Evolutionary conservation across 768 basidiomycete genomes (phyloP), one percentile per base, ranked within the genome.

Genomic region (Phaeolepiota aurea): DNA sequence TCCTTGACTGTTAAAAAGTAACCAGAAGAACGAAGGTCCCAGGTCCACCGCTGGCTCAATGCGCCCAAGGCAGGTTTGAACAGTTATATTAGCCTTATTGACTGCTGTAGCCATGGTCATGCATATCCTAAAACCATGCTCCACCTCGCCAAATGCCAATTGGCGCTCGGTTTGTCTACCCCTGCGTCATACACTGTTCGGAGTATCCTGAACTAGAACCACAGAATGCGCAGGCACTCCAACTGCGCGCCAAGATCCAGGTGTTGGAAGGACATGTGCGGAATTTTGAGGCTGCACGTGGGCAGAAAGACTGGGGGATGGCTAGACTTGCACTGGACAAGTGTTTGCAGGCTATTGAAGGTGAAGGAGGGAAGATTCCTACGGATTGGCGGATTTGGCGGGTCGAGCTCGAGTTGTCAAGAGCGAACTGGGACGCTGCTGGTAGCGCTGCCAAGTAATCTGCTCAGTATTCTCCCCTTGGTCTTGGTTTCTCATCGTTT

Each of bases 71-170:
- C n/a, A n/a, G n/a, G n/a, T n/a, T n/a, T n/a, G n/a, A n/a, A n/a
- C n/a, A n/a, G n/a, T n/a, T n/a, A n/a, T n/a, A n/a, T n/a, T n/a
- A n/a, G n/a, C n/a, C n/a, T n/a, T n/a, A n/a, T n/a, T n/a, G n/a
- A n/a, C n/a, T n/a, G n/a, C n/a, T n/a, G n/a, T n/a, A n/a, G n/a
- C n/a, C n/a, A n/a, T n/a, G n/a, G n/a, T n/a, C n/a, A n/a, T n/a
- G n/a, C n/a, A n/a, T n/a, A n/a, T n/a, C 48, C 77, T 1, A 92
- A 92, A 57, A 90, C 88, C 7, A 73, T 92, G 36, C 65, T 88
- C 23, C 83, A 90, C 2, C 74, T 90, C 3, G 87, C 85, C 0
- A 75, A 83, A 38, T 92, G 89, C 58, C 89, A 93, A 46, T 68
- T 89, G 12, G 86, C 87, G 0, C 69, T 88, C 4, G 90, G 87